phyloP scores from a whole-genome alignment of 1,139 yeast genomes.

The Komagataea norvegica region DNA sequence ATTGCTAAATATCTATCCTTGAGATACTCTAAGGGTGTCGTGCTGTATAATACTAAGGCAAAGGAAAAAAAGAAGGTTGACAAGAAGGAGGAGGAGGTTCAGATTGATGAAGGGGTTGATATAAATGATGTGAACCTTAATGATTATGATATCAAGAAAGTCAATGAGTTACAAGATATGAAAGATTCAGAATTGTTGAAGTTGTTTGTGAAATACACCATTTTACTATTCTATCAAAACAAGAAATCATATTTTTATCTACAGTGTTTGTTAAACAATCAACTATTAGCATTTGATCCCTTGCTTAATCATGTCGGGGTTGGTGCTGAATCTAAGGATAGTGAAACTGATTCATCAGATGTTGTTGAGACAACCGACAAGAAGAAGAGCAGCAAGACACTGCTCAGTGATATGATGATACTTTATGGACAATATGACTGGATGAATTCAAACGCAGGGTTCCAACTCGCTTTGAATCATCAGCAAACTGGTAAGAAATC shows the following conservation, averaged over 20 bases:
- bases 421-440: conserved; percentile 82
- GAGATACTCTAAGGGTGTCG: conserved; percentile 37
- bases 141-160: background rate
- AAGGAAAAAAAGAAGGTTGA: conserved; percentile 1
- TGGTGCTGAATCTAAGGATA: background rate
- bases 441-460: conserved; percentile 79
- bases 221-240: conserved; percentile 25
- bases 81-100: no score
- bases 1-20: conserved; percentile 50
- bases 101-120: no score
- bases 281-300: conserved; percentile 67
- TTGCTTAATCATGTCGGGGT: conserved; percentile 55
- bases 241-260: conserved; percentile 18
- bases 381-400: no score
- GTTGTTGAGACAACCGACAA: no score
- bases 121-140: background rate
- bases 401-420: conserved; percentile 44
- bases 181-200: conserved; percentile 25
- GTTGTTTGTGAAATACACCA: conserved; percentile 25
- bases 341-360: no score
- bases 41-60: conserved; percentile 8
- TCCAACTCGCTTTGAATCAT: conserved; percentile 30
- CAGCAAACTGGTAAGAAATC: conserved; percentile 22
- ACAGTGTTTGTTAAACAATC: conserved; percentile 18
- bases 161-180: background rate